A percentile compares a stretch with the other conserved stretches of the same genome.
phyloP scores from a whole-genome alignment of 768 basidiomycete species.

The Pleurotus salmoneostramineus region DNA sequence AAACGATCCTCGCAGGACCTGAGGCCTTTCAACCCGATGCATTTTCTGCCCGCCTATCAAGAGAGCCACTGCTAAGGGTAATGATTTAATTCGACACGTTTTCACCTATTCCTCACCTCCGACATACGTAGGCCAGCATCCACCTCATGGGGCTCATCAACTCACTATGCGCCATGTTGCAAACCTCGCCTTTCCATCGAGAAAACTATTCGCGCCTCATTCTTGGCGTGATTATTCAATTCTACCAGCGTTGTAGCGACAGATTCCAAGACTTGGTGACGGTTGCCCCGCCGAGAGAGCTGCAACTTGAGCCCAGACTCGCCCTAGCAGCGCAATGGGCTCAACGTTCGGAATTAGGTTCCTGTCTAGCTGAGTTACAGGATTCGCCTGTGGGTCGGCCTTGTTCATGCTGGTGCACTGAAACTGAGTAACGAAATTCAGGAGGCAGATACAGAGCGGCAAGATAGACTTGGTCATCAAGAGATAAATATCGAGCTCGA shows the following conservation, averaged over 20 bases:
- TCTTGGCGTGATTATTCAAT: slow-evolving; percentile 90
- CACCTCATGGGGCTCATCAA: slow-evolving; percentile 88
- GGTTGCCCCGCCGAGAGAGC: slow-evolving; percentile 22
- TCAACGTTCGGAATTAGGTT: slow-evolving; percentile 74
- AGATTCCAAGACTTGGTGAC: slow-evolving; percentile 75
- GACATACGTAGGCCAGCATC: slow-evolving; percentile 59
- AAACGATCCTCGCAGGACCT: slow-evolving; percentile 41
- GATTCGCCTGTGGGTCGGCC: slow-evolving; percentile 40
- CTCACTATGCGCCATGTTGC: slow-evolving; percentile 87
- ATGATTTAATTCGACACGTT: no score
- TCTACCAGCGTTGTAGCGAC: slow-evolving; percentile 91
- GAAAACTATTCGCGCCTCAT: slow-evolving; percentile 95
- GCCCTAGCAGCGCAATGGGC: slow-evolving; percentile 79
- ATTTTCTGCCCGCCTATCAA: slow-evolving; percentile 56
- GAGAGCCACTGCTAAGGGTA: slow-evolving; percentile 79
- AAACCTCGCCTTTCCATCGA: slow-evolving; percentile 88
- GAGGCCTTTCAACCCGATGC: slow-evolving; percentile 89
- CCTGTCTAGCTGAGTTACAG: slow-evolving; percentile 67
- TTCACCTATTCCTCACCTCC: no score
- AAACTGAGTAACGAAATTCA: slow-evolving; percentile 15
- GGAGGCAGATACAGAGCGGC: slow-evolving; percentile 37
- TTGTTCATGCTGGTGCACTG: no score
- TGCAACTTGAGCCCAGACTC: slow-evolving; percentile 40
- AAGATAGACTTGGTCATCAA: slow-evolving; percentile 60
- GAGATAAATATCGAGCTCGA: slow-evolving; percentile 79